Evolutionary conservation across 2,329 filamentous ascomycete species (phyloP).

Genomic region (Diaporthe helianthi): DNA sequence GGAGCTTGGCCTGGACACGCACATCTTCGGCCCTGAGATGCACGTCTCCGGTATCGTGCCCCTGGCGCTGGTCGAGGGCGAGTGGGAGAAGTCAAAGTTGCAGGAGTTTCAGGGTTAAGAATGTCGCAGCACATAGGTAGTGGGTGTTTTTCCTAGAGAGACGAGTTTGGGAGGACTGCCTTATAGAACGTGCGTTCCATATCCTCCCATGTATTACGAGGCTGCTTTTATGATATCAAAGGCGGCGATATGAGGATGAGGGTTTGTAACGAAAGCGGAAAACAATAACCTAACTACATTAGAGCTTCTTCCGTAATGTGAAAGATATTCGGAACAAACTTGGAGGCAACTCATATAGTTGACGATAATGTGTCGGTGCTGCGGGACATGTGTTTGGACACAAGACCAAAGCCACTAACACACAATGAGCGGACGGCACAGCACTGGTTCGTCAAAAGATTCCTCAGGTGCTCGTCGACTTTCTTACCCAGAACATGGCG

Average conservation of each 20-base stretch:
- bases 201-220: conserved; percentile 34
- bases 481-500: background rate
- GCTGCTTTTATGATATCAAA: conserved; percentile 31
- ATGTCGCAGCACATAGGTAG: conserved; percentile 26
- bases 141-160: conserved; percentile 28
- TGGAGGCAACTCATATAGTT: background rate
- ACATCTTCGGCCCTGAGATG: conserved; percentile 80
- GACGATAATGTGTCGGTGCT: background rate
- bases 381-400: background rate
- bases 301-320: conserved; percentile 34
- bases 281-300: conserved; percentile 28
- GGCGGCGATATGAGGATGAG: conserved; percentile 13
- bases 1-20: conserved; percentile 81
- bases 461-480: background rate
- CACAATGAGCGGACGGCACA: background rate
- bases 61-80: conserved; percentile 76
- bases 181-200: conserved; percentile 36
- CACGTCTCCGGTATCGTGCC: conserved; percentile 98
- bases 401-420: background rate
- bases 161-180: conserved; percentile 26
- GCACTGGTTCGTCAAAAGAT: background rate
- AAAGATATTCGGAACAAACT: conserved; percentile 13
- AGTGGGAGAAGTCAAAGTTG: conserved; percentile 66
- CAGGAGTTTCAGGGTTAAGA: conserved; percentile 67
- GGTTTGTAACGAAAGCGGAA: conserved; percentile 11